Base-by-base conservation (phyloP, 208 protist species). In the Herpetomonas samuelpessoai region DNA sequence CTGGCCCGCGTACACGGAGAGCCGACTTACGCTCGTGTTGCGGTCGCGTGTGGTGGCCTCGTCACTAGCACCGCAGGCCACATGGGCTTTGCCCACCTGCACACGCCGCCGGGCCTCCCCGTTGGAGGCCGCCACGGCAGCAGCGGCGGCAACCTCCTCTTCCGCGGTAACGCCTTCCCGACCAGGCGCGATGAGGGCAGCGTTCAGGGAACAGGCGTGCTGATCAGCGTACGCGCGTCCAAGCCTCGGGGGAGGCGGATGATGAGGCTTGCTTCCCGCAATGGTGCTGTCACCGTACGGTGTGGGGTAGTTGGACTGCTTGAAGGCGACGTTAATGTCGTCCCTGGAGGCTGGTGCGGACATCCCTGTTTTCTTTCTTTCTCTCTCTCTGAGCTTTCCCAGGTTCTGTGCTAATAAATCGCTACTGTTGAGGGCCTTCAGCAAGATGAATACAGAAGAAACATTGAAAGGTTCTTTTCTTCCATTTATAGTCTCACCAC, bases 251-350 rank as follows among this genome's bases (percentile, higher is more conserved):
- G 46, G 26, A 38, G 58, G 19, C n/a, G 68, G 68, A 52, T 89
- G 69, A 10, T 75, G 81, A 14, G 87, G 83, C 16, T 58, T 74
- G 66, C 80, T 85, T 28, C 87, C 87, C 19, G 83, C 79, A 31
- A 93, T 85, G 28, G 28, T 76, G 44, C 83, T 71, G 62, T 93
- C 87, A 0, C 57, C 62, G 61, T 84, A 87, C 19, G 83, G 76
- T 1, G 83, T 88, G 16, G 83, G 55, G 69, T 93, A 93, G 24
- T 68, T 35, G 12, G 87, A 93, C 27, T 72, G 4, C 3, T 73
- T 76, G 64, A 93, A 93, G 22, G 83, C 87, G 57, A 91, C 72
- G 19, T 54, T 28, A 53, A 93, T 91, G 46, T 63, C 65, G 12
- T 93, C 79, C 12, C 73, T 60, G 14, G 55, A 29, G 6, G 16